Conservation (phyloP, 2,329 filamentous ascomycete genomes). For the Mariannaea sp. region DNA sequence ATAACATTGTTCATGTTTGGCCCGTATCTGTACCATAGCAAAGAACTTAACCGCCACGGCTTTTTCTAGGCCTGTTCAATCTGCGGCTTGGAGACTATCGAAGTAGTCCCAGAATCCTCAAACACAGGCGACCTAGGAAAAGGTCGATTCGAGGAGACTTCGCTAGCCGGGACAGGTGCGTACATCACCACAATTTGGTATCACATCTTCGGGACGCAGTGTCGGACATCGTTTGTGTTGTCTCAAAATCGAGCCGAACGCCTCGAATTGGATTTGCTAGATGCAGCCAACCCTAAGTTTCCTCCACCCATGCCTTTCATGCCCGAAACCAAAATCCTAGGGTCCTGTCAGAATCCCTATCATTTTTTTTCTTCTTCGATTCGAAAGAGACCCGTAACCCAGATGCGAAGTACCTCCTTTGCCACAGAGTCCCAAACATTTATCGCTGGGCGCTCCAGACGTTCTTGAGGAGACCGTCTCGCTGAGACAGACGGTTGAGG, state of each 20-base stretch:
- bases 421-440: constrained; percentile 39
- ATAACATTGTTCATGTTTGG: constrained; percentile 53
- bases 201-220: constrained; percentile 38
- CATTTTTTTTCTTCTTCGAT: too few species aligned
- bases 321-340: constrained; percentile 43
- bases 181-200: constrained; percentile 31
- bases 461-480: constrained; percentile 94
- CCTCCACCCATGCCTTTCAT: constrained; percentile 48
- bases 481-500: constrained; percentile 93
- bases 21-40: constrained; percentile 70
- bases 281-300: constrained; percentile 50
- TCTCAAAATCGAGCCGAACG: constrained; percentile 53
- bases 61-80: constrained; percentile 64
- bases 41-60: constrained; percentile 59
- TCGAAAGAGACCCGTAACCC: constrained; percentile 31
- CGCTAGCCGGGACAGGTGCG: constrained; percentile 53
- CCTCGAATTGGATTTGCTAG: constrained; percentile 53
- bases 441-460: constrained; percentile 85
- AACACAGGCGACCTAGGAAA: constrained; percentile 43
- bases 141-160: constrained; percentile 58
- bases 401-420: constrained; percentile 31
- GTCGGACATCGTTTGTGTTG: constrained; percentile 42
- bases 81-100: constrained; percentile 64
- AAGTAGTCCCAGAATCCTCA: constrained; percentile 61
- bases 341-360: constrained; percentile 35